Conservation (phyloP, 2,329 filamentous ascomycete species). For the Epichloe gansuensis region DNA sequence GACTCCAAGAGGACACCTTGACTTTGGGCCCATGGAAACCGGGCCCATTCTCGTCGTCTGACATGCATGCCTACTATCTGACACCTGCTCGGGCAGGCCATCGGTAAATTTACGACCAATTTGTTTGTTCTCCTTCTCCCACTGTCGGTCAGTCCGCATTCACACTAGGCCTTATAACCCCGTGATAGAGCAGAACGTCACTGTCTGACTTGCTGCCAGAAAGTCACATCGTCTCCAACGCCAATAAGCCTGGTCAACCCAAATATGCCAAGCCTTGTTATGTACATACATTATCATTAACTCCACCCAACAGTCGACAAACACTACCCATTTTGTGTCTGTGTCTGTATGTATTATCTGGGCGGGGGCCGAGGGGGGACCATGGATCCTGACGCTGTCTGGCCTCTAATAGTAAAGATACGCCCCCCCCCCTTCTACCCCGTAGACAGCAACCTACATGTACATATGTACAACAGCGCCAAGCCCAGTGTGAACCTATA, state of each 20-base stretch:
- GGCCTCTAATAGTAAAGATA: not conserved
- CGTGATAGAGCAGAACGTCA: too few species aligned
- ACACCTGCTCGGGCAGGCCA: too few species aligned
- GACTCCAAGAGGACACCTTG: not conserved
- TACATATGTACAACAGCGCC: too few species aligned
- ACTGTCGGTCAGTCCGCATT: not conserved
- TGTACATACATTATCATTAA: too few species aligned
- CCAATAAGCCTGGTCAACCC: not conserved
- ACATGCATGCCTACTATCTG: too few species aligned
- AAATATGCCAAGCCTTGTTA: not conserved
- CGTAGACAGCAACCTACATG: too few species aligned
- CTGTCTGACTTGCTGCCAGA: not conserved
- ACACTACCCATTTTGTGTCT: not conserved
- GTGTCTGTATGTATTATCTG: too few species aligned
- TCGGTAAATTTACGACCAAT: too few species aligned
- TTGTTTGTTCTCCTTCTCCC: not conserved
- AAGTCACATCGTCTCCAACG: not conserved
- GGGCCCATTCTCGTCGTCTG: too few species aligned
- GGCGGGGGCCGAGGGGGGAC: not conserved
- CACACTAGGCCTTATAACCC: not conserved
- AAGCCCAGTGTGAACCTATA: not conserved
- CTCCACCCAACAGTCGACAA: not conserved
- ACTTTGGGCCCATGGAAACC: too few species aligned
- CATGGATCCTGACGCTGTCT: not conserved
- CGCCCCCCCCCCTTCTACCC: too few species aligned